A percentile compares a stretch with the other conserved stretches of the same genome.
Conservation (phyloP, 2,329 filamentous ascomycete genomes). For the Exophiala sideris region DNA sequence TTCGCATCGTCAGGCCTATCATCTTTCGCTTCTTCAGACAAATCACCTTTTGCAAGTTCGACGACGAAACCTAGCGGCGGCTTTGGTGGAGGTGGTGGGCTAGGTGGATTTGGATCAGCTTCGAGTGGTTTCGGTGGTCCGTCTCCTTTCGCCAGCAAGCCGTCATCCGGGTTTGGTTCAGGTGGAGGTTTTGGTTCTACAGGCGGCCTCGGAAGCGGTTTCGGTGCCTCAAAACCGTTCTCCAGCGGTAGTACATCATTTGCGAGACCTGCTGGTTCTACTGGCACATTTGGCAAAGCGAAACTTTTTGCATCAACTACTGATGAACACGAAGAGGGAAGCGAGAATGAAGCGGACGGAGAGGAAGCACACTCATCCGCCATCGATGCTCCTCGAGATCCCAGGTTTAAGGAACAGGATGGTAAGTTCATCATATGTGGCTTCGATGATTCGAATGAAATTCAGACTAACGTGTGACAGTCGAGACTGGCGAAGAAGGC, state of each 20-base stretch:
- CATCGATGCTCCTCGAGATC: constrained; percentile 49
- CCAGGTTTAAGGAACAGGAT: constrained; percentile 56
- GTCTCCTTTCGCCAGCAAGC: constrained; percentile 33
- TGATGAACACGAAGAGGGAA: constrained; percentile 51
- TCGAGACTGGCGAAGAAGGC: constrained; percentile 83
- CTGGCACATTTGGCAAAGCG: constrained; percentile 40
- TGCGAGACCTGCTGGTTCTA: constrained; percentile 57
- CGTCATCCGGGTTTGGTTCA: constrained; percentile 38
- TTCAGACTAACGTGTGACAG: constrained; percentile 43
- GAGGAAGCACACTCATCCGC: constrained; percentile 61
- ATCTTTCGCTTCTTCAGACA: constrained; percentile 58
- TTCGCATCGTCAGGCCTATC: constrained; percentile 69
- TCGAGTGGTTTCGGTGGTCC: constrained; percentile 28
- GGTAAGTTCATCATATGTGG: constrained; percentile 50
- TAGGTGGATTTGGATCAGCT: constrained; percentile 33
- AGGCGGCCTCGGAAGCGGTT: constrained; percentile 35
- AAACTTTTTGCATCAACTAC: constrained; percentile 74
- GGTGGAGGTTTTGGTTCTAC: constrained; percentile 36
- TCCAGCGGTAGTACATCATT: constrained; percentile 62
- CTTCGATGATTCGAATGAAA: not conserved
- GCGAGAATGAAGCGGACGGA: constrained; percentile 44
- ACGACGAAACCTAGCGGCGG: constrained; percentile 38
- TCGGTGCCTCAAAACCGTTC: constrained; percentile 39
- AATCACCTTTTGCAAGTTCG: constrained; percentile 60
- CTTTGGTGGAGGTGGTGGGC: constrained; percentile 14